Percentiles rank a stretch among this genome's conserved stretches.
These are phyloP conservation scores for Psilocybe mexicana DNA, from an alignment of 1,284 basidiomycete species.

Conservation along the genomic window DNA sequence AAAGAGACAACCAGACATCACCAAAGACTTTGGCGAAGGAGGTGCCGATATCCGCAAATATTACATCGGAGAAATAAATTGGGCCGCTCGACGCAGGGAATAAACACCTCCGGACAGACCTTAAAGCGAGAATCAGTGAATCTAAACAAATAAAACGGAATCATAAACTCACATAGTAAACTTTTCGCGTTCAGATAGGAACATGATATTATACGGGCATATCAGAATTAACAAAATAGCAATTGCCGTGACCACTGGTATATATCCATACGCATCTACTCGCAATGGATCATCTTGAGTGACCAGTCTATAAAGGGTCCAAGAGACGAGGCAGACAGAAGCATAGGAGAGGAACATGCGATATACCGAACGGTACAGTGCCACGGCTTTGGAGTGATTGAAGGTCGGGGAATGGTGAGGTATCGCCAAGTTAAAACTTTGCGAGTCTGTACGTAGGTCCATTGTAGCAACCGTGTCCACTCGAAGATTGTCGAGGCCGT, in stretches of 20 bases:
- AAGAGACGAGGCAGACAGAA: slow-evolving; percentile 59
- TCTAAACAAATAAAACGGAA: slow-evolving; percentile 3
- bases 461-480: slow-evolving; percentile 75
- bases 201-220: slow-evolving; percentile 66
- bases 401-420: slow-evolving; percentile 34
- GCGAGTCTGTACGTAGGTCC: slow-evolving; percentile 49
- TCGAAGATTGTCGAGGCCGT: slow-evolving; percentile 73
- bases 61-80: slow-evolving; percentile 88
- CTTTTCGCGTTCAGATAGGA: slow-evolving; percentile 70
- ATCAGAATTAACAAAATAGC: slow-evolving; percentile 57
- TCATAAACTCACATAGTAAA: slow-evolving; percentile 68
- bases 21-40: slow-evolving; percentile 97
- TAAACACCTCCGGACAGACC: slow-evolving; percentile 73
- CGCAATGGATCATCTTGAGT: slow-evolving; percentile 56
- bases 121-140: slow-evolving; percentile 27
- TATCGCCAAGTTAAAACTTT: slow-evolving; percentile 29
- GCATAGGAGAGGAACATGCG: slow-evolving; percentile 63
- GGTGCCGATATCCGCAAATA: slow-evolving; percentile 95
- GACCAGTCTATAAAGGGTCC: slow-evolving; percentile 63
- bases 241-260: slow-evolving; percentile 72
- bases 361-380: slow-evolving; percentile 67
- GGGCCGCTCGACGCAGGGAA: slow-evolving; percentile 61
- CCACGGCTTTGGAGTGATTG: slow-evolving; percentile 34
- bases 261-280: slow-evolving; percentile 75
- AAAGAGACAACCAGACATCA: slow-evolving; percentile 87